Evolutionary conservation across 164 flowering plant genomes (phyloP).

Genomic region (Cinnamomum chago): DNA sequence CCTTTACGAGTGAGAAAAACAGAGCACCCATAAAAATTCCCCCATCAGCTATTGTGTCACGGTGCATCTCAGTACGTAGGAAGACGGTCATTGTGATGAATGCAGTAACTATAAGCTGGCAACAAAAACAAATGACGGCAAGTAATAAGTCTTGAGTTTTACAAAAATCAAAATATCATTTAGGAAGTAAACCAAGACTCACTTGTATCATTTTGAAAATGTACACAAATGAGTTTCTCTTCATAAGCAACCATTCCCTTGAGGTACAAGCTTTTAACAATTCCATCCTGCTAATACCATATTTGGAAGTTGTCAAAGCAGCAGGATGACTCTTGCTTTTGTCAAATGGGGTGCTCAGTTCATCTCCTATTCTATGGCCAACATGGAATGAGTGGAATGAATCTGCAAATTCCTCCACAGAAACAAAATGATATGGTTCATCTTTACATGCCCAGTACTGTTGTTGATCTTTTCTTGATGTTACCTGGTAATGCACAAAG

Average conservation of each 20-base stretch:
- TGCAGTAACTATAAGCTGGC: slow-evolving; percentile 31
- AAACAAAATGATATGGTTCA: slow-evolving; percentile 32
- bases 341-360: slow-evolving; percentile 38
- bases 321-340: slow-evolving; percentile 39
- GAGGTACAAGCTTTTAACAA: slow-evolving; percentile 34
- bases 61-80: slow-evolving; percentile 24
- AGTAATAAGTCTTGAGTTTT: neutral
- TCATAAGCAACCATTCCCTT: slow-evolving; percentile 41
- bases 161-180: too few species aligned
- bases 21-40: slow-evolving; percentile 38
- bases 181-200: slow-evolving; percentile 1
- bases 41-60: slow-evolving; percentile 30
- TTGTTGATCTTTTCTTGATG: slow-evolving; percentile 45
- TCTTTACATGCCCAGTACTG: slow-evolving; percentile 42
- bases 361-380: slow-evolving; percentile 31
- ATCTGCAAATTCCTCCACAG: slow-evolving; percentile 42
- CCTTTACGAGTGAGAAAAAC: slow-evolving; percentile 19
- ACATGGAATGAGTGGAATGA: slow-evolving; percentile 47
- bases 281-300: slow-evolving; percentile 51
- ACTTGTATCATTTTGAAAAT: slow-evolving; percentile 36
- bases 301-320: slow-evolving; percentile 33
- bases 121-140: neutral
- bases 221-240: slow-evolving; percentile 39
- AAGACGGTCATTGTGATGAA: slow-evolving; percentile 27
- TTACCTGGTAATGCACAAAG: slow-evolving; percentile 26